Conservation (phyloP, 2,329 filamentous ascomycete species). For the Neofusicoccum cordaticola region DNA sequence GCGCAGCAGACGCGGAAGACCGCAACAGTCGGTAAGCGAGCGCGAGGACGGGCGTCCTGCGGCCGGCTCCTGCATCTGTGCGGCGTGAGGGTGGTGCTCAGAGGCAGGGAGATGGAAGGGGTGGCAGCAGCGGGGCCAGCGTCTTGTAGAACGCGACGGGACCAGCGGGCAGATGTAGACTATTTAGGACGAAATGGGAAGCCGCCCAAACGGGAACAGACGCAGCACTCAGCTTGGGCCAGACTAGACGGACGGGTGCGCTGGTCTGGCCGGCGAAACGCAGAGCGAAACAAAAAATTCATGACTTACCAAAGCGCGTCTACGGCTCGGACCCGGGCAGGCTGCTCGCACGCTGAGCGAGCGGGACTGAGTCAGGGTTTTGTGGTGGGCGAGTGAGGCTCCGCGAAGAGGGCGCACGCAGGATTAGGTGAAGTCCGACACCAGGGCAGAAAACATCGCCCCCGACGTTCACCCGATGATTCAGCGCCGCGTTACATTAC, state of each 20-base stretch:
- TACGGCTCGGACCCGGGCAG: not conserved
- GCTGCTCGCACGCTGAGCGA: not conserved
- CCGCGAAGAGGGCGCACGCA: not conserved
- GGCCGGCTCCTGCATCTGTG: not conserved
- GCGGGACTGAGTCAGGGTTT: not conserved
- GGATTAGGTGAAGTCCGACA: conserved; percentile 2
- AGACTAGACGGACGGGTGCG: not conserved
- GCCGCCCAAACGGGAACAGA: not conserved
- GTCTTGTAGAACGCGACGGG: not conserved
- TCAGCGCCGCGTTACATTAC: not conserved
- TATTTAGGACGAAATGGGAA: not conserved
- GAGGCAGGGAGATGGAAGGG: not conserved
- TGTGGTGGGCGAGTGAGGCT: conserved; percentile 1
- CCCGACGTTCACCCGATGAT: not conserved
- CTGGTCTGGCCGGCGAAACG: not conserved
- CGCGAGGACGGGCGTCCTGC: not conserved
- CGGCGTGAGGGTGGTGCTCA: not conserved
- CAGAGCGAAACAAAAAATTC: not conserved
- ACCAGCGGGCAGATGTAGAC: not conserved
- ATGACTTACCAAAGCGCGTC: not conserved
- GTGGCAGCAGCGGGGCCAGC: not conserved
- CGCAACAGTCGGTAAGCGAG: not conserved
- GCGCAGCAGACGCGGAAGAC: not conserved
- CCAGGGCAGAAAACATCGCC: not conserved
- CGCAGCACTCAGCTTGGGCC: not conserved